These are phyloP conservation scores for Yamadazyma atmosphaerica DNA, from an alignment of 1,139 yeast species.

Conservation along the genomic window DNA sequence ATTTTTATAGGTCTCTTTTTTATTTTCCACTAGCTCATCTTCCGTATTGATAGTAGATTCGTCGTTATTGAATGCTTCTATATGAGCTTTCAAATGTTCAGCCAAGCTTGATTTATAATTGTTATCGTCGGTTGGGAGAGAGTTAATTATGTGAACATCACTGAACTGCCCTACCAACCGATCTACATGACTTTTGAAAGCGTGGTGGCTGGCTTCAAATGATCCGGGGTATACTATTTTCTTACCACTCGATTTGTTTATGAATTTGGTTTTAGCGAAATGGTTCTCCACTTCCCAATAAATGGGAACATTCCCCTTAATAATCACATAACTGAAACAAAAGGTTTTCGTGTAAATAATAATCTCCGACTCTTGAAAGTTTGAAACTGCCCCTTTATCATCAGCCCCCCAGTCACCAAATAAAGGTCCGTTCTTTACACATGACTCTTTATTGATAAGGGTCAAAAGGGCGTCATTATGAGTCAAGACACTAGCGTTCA, in stretches of 20 bases:
- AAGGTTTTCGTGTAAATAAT: conserved; percentile 53
- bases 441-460: conserved; percentile 65
- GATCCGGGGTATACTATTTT: conserved; percentile 57
- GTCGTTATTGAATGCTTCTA: conserved; percentile 24
- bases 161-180: conserved; percentile 58
- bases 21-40: conserved; percentile 5
- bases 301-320: conserved; percentile 70
- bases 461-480: conserved; percentile 52
- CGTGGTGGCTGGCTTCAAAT: conserved; percentile 63
- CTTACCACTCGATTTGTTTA: conserved; percentile 42
- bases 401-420: conserved; percentile 73
- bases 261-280: conserved; percentile 28
- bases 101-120: conserved; percentile 39
- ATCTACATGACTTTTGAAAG: conserved; percentile 66
- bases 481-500: conserved; percentile 43
- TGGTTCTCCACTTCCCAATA: conserved; percentile 61
- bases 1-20: conserved; percentile 8
- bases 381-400: conserved; percentile 69
- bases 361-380: conserved; percentile 66
- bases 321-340: conserved; percentile 57
- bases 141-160: conserved; percentile 60
- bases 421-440: conserved; percentile 57
- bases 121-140: conserved; percentile 39
- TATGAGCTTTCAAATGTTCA: conserved; percentile 31
- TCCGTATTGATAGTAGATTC: conserved; percentile 2